These are phyloP conservation scores for Erigeron canadensis DNA, from an alignment of 129 eudicot species.

Conservation along the genomic window DNA sequence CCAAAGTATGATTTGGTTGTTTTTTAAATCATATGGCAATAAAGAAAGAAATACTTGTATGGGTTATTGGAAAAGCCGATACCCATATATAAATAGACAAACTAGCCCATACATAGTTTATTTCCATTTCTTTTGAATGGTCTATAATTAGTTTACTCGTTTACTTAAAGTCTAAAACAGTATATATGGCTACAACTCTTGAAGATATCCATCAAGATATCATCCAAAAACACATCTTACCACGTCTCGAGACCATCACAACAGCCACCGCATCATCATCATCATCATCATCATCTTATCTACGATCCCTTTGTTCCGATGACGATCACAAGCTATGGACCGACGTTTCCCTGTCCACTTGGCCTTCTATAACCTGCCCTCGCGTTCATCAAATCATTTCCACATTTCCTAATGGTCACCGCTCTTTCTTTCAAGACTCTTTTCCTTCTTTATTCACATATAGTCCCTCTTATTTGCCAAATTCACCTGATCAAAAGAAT, in stretches of 20 bases:
- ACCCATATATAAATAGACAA: no score
- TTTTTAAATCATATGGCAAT: no score
- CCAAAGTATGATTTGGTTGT: no score
- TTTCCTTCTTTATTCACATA: conserved; percentile 18
- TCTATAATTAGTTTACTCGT: no score
- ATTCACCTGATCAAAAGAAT: neutral
- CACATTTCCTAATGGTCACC: conserved; percentile 31
- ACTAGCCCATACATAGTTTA: no score
- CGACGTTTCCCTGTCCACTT: conserved; percentile 1
- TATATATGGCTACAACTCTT: no score
- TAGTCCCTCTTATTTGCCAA: neutral
- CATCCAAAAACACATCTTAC: conserved; percentile 28
- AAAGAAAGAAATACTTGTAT: no score
- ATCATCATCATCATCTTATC: conserved; percentile 7
- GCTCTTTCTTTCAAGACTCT: conserved; percentile 32
- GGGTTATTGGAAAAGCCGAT: no score
- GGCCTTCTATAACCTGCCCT: conserved; percentile 25
- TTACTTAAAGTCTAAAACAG: no score
- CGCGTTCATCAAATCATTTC: conserved; percentile 15
- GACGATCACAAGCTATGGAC: conserved; percentile 26
- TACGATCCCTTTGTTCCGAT: conserved; percentile 23
- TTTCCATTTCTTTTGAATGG: no score
- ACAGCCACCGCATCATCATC: conserved; percentile 7
- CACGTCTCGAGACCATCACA: conserved; percentile 28
- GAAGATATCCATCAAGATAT: conserved; percentile 21